Percentiles rank a stretch among this genome's conserved stretches.
Evolutionary conservation across 176 grass and related monocot genomes (phyloP).

Genomic region (Chloris gayana): DNA sequence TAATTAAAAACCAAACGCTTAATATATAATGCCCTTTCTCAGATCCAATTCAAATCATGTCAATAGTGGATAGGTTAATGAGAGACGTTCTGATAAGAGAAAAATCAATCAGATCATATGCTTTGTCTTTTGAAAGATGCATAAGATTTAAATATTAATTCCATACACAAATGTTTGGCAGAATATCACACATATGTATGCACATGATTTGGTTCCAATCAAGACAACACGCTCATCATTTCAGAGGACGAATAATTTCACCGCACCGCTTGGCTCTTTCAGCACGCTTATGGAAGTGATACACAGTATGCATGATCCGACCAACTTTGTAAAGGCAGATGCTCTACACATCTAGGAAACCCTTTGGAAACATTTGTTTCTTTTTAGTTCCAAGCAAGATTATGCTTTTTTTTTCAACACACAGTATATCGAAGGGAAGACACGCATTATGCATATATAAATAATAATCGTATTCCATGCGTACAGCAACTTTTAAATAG

Average conservation of each 20-base stretch:
- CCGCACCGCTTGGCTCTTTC: constrained; percentile 31
- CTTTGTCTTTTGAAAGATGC: neutral
- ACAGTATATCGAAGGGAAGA: neutral
- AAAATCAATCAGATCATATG: neutral
- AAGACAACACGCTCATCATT: constrained; percentile 40
- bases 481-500: constrained; percentile 35
- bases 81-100: neutral
- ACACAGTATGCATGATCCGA: constrained; percentile 1
- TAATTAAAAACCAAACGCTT: too few species aligned
- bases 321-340: constrained; percentile 10
- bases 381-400: neutral
- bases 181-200: neutral
- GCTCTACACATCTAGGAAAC: neutral
- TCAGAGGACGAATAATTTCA: constrained; percentile 39
- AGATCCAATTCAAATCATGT: neutral
- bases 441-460: too few species aligned
- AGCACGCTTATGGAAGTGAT: neutral
- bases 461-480: neutral
- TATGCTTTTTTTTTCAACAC: neutral
- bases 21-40: too few species aligned
- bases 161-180: neutral
- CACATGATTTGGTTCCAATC: neutral
- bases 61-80: neutral
- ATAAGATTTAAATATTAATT: neutral
- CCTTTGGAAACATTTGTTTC: neutral